Evolutionary conservation across 306 rosid genomes (phyloP), one percentile per base, ranked within the genome.

Genomic region (Casuarina glauca): DNA sequence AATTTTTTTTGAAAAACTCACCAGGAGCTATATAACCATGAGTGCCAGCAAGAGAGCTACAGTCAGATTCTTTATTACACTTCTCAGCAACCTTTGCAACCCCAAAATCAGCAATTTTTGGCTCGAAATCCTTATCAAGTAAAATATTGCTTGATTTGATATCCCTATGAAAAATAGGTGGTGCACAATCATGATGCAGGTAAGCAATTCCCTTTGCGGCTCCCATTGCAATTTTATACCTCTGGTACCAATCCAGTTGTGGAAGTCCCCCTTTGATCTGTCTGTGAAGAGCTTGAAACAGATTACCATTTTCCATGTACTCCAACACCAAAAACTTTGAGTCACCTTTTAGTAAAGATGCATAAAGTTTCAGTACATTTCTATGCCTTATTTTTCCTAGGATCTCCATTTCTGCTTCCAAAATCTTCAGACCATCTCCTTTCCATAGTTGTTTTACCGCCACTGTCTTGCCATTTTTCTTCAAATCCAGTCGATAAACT

Each of bases 1-100:
- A 20, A 70, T 72, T 67, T 38, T 76, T 55, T 79, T 36, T 16
- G 74, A 83, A 83, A 72, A 83, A 72, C 90, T 84, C 76, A 96
- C 99, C 99, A 32, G 99, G 99, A 78, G 99, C 99, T 86, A 96
- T 84, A 73, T 96, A 96, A 26, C 99, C 99, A 79, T 90, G 93
- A 36, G 99, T 96, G 53, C 99, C 97, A 9, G 97, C 97, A 50
- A 96, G 69, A 79, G 80, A 83, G 91, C 90, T 96, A 81, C 69
- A 72, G 70, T 82, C 90, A 75, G 85, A 82, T 74, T 78, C 90
- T 70, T 79, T 85, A 32, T 36, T 79, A 71, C 84, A 85, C 73
- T 84, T 86, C 57, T 87, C 93, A 42, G 86, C 94, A 75, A 90
- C 82, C 82, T 88, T 96, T 52, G 99, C 99, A 69, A 96, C 88